These are phyloP conservation scores for Coemansia sp. DNA, from an alignment of 371 early-diverging fungal species.

Conservation along the genomic window DNA sequence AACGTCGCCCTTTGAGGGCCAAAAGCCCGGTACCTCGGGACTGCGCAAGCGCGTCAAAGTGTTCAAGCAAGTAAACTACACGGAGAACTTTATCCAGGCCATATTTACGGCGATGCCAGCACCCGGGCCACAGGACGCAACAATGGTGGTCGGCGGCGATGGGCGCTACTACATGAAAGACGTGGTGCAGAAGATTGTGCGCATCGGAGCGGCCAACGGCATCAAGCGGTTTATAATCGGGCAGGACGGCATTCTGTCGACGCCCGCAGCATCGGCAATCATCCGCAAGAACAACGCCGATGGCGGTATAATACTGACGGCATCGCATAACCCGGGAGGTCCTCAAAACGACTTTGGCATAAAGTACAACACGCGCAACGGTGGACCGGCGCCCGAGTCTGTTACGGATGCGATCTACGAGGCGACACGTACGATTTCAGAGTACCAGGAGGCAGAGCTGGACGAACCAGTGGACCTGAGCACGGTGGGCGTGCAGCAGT, in stretches of 20 bases:
- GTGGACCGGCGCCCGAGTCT: constrained; percentile 94
- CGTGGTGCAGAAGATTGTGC: constrained; percentile 86
- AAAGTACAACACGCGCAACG: constrained; percentile 95
- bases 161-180: constrained; percentile 89
- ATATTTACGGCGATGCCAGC: constrained; percentile 80
- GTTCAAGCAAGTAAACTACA: constrained; percentile 92
- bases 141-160: constrained; percentile 95
- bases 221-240: constrained; percentile 89
- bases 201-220: constrained; percentile 82
- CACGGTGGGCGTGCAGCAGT: constrained; percentile 60
- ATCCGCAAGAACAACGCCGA: constrained; percentile 87
- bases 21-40: constrained; percentile 97
- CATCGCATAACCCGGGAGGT: constrained; percentile 98
- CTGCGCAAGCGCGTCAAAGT: constrained; percentile 94
- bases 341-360: constrained; percentile 97
- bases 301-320: constrained; percentile 93
- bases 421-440: constrained; percentile 66
- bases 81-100: constrained; percentile 92
- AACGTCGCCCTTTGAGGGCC: constrained; percentile 78
- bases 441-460: constrained; percentile 67
- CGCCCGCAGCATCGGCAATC: constrained; percentile 94
- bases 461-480: constrained; percentile 70
- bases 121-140: constrained; percentile 69
- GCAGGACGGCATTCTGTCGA: constrained; percentile 91
- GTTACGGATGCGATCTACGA: constrained; percentile 91